Evolutionary conservation across 2,329 filamentous ascomycete genomes (phyloP).

Genomic region (Periconia digitata): DNA sequence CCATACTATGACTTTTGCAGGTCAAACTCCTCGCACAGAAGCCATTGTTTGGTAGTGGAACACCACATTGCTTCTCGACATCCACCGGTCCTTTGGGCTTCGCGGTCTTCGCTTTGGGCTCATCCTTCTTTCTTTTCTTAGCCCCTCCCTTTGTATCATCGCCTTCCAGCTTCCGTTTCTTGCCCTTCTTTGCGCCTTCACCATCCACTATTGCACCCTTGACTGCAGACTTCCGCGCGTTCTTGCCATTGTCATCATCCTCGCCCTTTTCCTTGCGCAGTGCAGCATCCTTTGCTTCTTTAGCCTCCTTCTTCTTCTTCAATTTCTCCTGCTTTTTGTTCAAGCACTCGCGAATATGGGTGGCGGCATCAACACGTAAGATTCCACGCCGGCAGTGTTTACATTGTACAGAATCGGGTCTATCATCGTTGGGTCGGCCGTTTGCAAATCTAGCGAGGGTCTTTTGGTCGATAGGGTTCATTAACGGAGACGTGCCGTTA

Average conservation of each 20-base stretch:
- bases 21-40: conserved; percentile 86
- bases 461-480: conserved; percentile 70
- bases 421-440: conserved; percentile 78
- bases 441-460: conserved; percentile 79
- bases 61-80: conserved; percentile 91
- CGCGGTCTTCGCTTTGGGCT: conserved; percentile 77
- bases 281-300: conserved; percentile 55
- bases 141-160: conserved; percentile 77
- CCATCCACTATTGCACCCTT: conserved; percentile 43
- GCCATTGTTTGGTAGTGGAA: conserved; percentile 79
- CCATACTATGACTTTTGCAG: conserved; percentile 95
- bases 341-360: conserved; percentile 80
- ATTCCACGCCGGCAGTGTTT: conserved; percentile 94
- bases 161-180: conserved; percentile 52
- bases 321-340: conserved; percentile 73
- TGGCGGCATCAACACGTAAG: conserved; percentile 69
- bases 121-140: conserved; percentile 93
- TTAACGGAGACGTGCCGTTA: conserved; percentile 37
- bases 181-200: conserved; percentile 46
- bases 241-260: conserved; percentile 44
- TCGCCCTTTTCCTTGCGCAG: conserved; percentile 51
- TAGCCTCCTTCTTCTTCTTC: conserved; percentile 65
- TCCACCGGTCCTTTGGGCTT: conserved; percentile 93
- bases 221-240: conserved; percentile 44
- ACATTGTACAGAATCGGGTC: conserved; percentile 75